Evolutionary conservation across 2,329 filamentous ascomycete genomes (phyloP).

Genomic region (Colletotrichum echinochloae): DNA sequence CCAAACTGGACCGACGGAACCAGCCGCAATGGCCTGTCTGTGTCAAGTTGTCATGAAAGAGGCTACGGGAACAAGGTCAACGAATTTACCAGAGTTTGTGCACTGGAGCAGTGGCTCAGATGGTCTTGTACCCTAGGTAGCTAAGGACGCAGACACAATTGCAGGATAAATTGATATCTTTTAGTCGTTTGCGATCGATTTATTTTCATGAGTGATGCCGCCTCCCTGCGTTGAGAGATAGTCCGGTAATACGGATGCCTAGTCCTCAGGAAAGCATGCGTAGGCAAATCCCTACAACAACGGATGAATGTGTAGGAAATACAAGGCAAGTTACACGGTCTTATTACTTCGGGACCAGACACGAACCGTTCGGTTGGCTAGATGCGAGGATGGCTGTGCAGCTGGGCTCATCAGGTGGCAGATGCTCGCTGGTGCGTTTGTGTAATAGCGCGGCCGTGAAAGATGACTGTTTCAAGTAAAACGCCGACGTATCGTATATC

Average conservation of each 20-base stretch:
- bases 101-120: neutral
- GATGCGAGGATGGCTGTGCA: neutral
- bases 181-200: neutral
- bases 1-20: neutral
- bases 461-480: neutral
- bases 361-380: neutral
- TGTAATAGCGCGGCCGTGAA: neutral
- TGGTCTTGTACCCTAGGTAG: neutral
- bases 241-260: neutral
- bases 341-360: neutral
- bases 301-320: neutral
- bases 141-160: too few relatives aligned
- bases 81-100: neutral
- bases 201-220: neutral
- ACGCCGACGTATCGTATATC: neutral
- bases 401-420: neutral
- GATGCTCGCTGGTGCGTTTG: neutral
- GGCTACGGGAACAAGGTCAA: neutral
- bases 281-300: neutral
- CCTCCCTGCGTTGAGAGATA: neutral
- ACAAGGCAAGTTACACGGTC: neutral
- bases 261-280: neutral
- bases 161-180: neutral
- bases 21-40: neutral
- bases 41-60: neutral